These are phyloP conservation scores for Brassica cretica DNA, from an alignment of 345 rosid genomes.

Conservation along the genomic window DNA sequence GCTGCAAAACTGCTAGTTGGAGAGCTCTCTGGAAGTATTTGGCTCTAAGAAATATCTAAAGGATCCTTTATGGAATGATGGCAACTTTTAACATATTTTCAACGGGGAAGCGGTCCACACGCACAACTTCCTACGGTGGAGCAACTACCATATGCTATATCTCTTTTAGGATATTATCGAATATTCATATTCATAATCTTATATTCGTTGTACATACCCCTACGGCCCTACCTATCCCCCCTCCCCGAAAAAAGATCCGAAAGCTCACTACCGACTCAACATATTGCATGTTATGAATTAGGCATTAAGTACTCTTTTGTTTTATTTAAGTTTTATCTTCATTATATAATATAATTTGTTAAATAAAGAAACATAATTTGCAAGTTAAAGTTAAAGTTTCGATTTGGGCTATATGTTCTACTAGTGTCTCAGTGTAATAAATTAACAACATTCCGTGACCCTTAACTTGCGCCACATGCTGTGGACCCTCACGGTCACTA, in stretches of 20 bases:
- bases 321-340: not conserved
- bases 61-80: constrained; percentile 23
- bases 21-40: not conserved
- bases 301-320: not conserved
- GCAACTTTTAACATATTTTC: constrained; percentile 32
- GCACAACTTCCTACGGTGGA: constrained; percentile 44
- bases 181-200: constrained; percentile 10
- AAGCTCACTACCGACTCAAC: not conserved
- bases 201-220: not conserved
- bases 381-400: not conserved
- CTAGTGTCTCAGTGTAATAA: constrained; percentile 3
- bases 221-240: not conserved
- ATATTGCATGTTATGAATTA: not conserved
- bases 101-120: constrained; percentile 42
- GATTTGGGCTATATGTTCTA: constrained; percentile 2
- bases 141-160: constrained; percentile 39
- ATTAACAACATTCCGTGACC: constrained; percentile 16
- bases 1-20: no score
- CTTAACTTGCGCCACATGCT: constrained; percentile 27
- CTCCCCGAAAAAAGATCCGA: constrained; percentile 5
- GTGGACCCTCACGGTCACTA: constrained; percentile 34
- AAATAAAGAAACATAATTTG: not conserved
- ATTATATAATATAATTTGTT: not conserved
- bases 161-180: constrained; percentile 34
- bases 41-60: constrained; percentile 29